Evolutionary conservation across 805 yeast species (phyloP).

Genomic region (Suhomyces xylopsoci): DNA sequence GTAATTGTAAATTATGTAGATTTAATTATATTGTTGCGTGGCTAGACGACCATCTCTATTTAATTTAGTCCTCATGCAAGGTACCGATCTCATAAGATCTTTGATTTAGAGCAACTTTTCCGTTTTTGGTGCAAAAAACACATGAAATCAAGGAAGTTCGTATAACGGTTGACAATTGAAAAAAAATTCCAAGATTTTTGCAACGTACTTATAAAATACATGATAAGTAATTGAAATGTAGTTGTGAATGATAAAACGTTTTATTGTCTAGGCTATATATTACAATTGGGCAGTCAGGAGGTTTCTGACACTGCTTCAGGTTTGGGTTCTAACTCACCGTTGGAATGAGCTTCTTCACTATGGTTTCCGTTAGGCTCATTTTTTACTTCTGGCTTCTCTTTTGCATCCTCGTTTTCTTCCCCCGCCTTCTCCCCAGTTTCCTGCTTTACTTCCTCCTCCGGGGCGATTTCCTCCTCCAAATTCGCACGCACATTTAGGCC

Average conservation of each 20-base stretch:
- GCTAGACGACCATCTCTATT: neutral
- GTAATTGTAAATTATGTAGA: no score
- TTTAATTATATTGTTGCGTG: neutral
- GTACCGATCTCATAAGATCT: neutral
- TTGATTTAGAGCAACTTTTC: neutral
- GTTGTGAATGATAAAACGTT: neutral
- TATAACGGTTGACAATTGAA: neutral
- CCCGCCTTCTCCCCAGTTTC: slow-evolving; percentile 4
- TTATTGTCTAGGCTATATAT: neutral
- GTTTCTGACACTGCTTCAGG: neutral
- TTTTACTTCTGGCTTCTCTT: neutral
- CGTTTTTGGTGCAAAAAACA: neutral
- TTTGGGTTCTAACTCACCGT: neutral
- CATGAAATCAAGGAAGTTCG: neutral
- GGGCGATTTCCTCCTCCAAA: slow-evolving; percentile 2
- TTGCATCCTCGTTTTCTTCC: slow-evolving; percentile 4
- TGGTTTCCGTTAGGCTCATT: neutral
- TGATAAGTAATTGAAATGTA: no score
- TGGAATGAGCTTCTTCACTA: neutral
- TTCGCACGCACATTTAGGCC: slow-evolving; percentile 10
- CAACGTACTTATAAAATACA: no score
- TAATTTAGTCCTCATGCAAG: neutral
- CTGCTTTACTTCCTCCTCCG: slow-evolving; percentile 2
- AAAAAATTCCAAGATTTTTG: no score
- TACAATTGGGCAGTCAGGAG: neutral